Conservation (phyloP, 225 moss, liverwort and hornwort genomes). For the Anthoceros angustus region DNA sequence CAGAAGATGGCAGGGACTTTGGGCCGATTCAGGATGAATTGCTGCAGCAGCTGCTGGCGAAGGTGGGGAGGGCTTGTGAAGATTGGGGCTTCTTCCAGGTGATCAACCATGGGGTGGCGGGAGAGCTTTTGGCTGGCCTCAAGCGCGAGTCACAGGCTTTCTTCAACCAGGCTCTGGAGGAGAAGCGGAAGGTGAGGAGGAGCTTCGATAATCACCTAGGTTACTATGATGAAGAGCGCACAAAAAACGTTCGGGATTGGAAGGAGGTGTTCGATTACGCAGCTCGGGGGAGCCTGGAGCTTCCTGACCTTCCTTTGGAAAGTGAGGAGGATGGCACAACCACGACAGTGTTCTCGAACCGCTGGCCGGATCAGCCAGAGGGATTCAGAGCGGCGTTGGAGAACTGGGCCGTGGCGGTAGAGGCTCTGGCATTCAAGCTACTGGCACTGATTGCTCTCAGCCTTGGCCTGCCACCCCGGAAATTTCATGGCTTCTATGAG, state of each 20-base stretch:
- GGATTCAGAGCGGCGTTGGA: constrained; percentile 50
- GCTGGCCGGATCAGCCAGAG: constrained; percentile 53
- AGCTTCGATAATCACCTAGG: constrained; percentile 25
- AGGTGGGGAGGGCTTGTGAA: neutral
- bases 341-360: constrained; percentile 15
- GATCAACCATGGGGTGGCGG: neutral
- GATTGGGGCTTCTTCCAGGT: constrained; percentile 1
- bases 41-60: neutral
- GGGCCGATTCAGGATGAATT: neutral
- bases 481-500: constrained; percentile 36
- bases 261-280: constrained; percentile 70
- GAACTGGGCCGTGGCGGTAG: constrained; percentile 42
- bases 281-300: constrained; percentile 14
- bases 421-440: constrained; percentile 32
- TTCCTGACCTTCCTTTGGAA: constrained; percentile 9
- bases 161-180: neutral
- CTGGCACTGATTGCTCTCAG: constrained; percentile 50
- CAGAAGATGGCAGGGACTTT: neutral
- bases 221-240: constrained; percentile 50
- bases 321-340: constrained; percentile 6
- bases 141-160: neutral
- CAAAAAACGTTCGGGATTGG: constrained; percentile 80
- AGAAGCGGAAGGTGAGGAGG: constrained; percentile 14
- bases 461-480: constrained; percentile 42
- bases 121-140: neutral